Evolutionary conservation across 352 stramenopile species (phyloP).

Genomic region (Globisporangium spinosum): DNA sequence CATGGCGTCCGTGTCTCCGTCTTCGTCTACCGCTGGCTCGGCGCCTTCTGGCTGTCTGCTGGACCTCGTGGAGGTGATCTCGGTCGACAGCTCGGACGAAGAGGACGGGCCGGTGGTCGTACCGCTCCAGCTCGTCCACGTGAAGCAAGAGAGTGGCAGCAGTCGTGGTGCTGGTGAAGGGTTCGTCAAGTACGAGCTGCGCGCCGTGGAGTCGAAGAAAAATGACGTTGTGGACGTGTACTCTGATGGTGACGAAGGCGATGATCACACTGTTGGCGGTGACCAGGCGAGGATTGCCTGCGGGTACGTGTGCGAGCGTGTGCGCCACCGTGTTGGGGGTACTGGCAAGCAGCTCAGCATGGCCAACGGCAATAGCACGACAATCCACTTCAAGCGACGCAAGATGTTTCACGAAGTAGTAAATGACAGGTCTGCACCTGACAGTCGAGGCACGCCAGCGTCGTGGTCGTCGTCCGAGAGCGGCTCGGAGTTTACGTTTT

Average conservation of each 20-base stretch:
- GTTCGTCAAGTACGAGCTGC: slow-evolving; percentile 5
- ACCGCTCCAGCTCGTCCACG: slow-evolving; percentile 6
- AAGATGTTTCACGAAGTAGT: background rate
- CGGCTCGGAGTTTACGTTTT: background rate
- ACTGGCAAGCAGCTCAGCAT: background rate
- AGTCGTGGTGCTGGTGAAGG: background rate
- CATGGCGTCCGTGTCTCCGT: background rate
- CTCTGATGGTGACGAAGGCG: background rate
- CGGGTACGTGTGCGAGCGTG: background rate
- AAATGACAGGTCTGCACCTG: background rate
- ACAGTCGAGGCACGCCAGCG: background rate
- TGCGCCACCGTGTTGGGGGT: background rate
- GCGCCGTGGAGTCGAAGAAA: background rate
- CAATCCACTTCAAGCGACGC: slow-evolving; percentile 8
- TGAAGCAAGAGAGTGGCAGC: background rate
- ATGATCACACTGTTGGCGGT: background rate
- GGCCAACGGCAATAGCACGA: background rate
- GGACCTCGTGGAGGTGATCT: slow-evolving; percentile 14
- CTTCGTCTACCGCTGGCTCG: background rate
- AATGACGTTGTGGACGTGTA: background rate
- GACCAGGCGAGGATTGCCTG: background rate
- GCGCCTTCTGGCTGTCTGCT: background rate
- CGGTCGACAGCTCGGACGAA: slow-evolving; percentile 14
- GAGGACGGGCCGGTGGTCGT: background rate
- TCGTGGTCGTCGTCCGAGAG: background rate